Evolutionary conservation across 768 basidiomycete genomes (phyloP).

Genomic region (Phanerodontia chrysosporium): DNA sequence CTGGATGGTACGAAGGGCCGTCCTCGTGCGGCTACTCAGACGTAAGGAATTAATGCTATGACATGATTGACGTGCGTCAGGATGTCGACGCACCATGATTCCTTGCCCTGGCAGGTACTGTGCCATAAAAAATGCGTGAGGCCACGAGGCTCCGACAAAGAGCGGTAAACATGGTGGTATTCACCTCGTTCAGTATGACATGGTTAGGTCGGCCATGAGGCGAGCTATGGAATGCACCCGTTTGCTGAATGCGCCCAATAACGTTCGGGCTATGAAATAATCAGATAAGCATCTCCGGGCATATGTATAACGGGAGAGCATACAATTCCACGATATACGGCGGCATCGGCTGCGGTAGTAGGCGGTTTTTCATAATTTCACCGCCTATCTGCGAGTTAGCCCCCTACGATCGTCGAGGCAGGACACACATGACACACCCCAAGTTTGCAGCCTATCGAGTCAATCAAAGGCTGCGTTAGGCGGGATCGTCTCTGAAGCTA

Average conservation of each 20-base stretch:
- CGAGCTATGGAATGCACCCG: conserved; percentile 58
- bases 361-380: conserved; percentile 65
- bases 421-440: conserved; percentile 45
- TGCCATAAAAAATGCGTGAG: conserved; percentile 12
- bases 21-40: conserved; percentile 81
- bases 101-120: conserved; percentile 89
- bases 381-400: conserved; percentile 46
- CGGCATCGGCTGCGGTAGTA: conserved; percentile 70
- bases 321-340: conserved; percentile 66
- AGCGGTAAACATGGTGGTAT: conserved; percentile 14
- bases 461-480: not conserved
- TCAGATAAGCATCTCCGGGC: not conserved
- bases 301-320: conserved; percentile 20
- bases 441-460: conserved; percentile 56
- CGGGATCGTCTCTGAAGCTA: conserved; percentile 3
- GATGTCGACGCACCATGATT: conserved; percentile 63
- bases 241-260: conserved; percentile 59
- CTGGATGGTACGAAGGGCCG: conserved; percentile 82
- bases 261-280: conserved; percentile 66
- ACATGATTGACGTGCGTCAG: not conserved
- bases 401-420: not conserved
- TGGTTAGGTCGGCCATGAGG: conserved; percentile 79
- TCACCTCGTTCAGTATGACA: conserved; percentile 82
- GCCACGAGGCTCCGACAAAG: conserved; percentile 3
- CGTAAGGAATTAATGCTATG: not conserved